Evolutionary conservation across 2,329 filamentous ascomycete species (phyloP), one percentile per base, ranked within the genome.

Genomic region (Chalaropsis thielavioides): DNA sequence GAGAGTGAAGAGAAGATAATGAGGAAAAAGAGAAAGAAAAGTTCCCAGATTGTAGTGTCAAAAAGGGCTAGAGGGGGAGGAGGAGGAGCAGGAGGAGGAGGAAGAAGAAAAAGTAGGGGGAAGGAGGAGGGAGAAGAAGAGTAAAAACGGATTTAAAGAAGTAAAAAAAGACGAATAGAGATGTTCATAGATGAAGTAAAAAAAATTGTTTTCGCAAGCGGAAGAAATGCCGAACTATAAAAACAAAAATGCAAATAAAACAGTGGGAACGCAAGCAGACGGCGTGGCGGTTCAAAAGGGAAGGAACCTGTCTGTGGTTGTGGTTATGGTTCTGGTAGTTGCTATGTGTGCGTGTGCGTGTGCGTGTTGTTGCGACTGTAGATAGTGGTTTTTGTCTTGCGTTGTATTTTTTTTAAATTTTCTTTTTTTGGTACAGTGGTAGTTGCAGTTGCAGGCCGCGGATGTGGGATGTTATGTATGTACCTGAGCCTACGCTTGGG

Each of bases 141-240:
- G 10, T 49, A 61, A 64, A 27, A 44, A 51, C 46, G 11, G n/a
- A 54, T 35, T 27, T 38, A 51, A 11, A 51, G 31, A 31, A 10
- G 24, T 61, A 35, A 49, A 54, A 65, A 49, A 17, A 56, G 41
- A 43, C 41, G 19, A 65, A 61, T 41, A 19, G 38, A 61, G 46
- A 51, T 51, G 19, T 51, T 24, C 3, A 38, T n/a, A n/a, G n/a
- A n/a, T n/a, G n/a, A n/a, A n/a, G n/a, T n/a, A n/a, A n/a, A n/a
- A n/a, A n/a, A n/a, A n/a, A n/a, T n/a, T n/a, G n/a, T n/a, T n/a
- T n/a, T n/a, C n/a, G n/a, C n/a, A 51, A 46, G 46, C n/a, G n/a
- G 4, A 22, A 61, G 40, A 35, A 41, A 24, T 22, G 17, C 38
- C n/a, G n/a, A n/a, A n/a, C n/a, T n/a, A n/a, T n/a, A n/a, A n/a